Base-by-base conservation (phyloP, 441 rosid genomes). In the Arabidopsis hybrid region DNA sequence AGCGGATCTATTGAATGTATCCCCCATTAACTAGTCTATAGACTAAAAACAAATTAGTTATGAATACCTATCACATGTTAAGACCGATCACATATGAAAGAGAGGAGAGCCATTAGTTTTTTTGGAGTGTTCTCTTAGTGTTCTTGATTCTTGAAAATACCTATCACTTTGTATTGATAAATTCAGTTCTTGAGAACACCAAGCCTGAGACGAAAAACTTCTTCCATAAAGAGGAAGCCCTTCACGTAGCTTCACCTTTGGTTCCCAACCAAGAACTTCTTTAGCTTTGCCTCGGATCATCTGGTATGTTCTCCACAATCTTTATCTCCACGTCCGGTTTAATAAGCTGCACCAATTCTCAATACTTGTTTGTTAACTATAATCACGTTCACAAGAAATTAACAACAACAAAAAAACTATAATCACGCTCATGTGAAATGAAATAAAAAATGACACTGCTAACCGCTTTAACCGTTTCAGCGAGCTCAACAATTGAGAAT, bases 191-290 rank as follows among this genome's bases (percentile, higher is more conserved):
- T 81, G 47, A 83, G 6, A 47, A 87, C 85, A 47, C 85, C 92
- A 51, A 95, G 95, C 84, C 99, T 89, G 69, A 69, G 66, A 16
- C 99, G 81, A 79, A 95, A 95, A 81, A 92, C 98, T 38, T 85
- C 87, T 84, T 92, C 99, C 98, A 95, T 95, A 4, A 21, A 92
- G 90, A 6, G 96, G 97, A 73, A 95, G 96, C 1, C 98, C 98
- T 16, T 92, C 97, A 3, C 3, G 84, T 65, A 95, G 79, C 87
- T 88, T 91, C 58, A 92, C 83, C 75, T 87, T 92, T 3, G 98
- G 98, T 75, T 95, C 96, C 99, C 99, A 95, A 47, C 96, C 91
- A 36, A 92, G 83, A 81, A 89, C 64, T 67, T 89, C 87, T 79
- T 83, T 95, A 10, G 99, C 98, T 75, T 93, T 91, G 99, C 8